Evolutionary conservation across 345 rosid genomes (phyloP).

Genomic region (Citrus trifoliata): DNA sequence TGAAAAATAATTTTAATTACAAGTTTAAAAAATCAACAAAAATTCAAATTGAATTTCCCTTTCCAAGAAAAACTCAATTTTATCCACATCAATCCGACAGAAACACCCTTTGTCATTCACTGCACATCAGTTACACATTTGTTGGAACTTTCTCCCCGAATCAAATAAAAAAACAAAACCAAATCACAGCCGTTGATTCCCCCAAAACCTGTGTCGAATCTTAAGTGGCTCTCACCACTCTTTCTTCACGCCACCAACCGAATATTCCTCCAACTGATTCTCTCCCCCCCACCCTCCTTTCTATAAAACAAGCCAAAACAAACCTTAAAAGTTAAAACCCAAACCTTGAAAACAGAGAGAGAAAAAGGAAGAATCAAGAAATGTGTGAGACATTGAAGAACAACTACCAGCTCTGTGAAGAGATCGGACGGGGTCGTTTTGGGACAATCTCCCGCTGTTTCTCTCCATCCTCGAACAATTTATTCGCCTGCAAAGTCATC

Average conservation of each 20-base stretch:
- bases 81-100: not conserved
- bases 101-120: not conserved
- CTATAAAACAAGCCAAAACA: not conserved
- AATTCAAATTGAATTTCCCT: not conserved
- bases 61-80: not conserved
- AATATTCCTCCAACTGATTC: constrained; percentile 23
- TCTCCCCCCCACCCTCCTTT: rapidly evolving
- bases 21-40: no score
- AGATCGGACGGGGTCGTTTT: constrained; percentile 77
- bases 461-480: constrained; percentile 37
- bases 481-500: constrained; percentile 70
- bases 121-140: not conserved
- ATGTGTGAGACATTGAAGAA: constrained; percentile 36
- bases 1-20: no score
- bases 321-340: not conserved
- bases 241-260: not conserved
- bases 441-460: constrained; percentile 63
- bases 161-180: not conserved
- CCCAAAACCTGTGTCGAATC: not conserved
- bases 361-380: not conserved
- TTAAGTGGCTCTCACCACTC: not conserved
- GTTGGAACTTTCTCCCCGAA: no score
- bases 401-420: constrained; percentile 57
- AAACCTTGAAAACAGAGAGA: not conserved
- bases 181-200: not conserved